Percentiles rank a stretch among this genome's conserved stretches.
phyloP scores from a whole-genome alignment of 2,329 filamentous ascomycete genomes.

The Tolypocladium inflatum region DNA sequence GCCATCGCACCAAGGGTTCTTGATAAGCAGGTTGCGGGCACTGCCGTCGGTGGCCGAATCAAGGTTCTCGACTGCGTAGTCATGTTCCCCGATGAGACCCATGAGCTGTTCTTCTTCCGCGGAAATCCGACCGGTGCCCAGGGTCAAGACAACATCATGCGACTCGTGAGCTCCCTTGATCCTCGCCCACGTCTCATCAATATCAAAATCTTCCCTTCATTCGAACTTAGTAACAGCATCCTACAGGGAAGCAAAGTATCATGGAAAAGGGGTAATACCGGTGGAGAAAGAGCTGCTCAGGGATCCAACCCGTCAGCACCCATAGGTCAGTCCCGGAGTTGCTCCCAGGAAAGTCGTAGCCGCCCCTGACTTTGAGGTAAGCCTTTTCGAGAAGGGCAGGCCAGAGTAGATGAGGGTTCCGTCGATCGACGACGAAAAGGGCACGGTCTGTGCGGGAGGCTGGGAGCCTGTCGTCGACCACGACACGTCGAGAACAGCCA shows the following conservation, averaged over 20 bases:
- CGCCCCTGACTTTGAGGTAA: conserved; percentile 88
- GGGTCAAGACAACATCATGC: conserved; percentile 76
- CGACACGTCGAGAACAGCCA: conserved; percentile 77
- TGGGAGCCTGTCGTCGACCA: conserved; percentile 83
- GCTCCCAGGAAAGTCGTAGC: conserved; percentile 95
- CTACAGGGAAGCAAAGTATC: not conserved
- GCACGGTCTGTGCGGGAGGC: conserved; percentile 63
- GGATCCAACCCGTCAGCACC: conserved; percentile 91
- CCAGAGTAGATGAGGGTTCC: conserved; percentile 76
- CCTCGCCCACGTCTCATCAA: conserved; percentile 67
- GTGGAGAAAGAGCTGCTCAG: conserved; percentile 88
- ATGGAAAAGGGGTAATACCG: conserved; percentile 30
- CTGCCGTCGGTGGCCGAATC: conserved; percentile 45
- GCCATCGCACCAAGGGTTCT: conserved; percentile 92
- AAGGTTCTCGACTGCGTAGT: conserved; percentile 84
- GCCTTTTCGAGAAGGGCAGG: conserved; percentile 92
- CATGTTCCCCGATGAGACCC: conserved; percentile 81
- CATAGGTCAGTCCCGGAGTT: conserved; percentile 94
- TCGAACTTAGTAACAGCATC: not conserved
- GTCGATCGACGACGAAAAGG: conserved; percentile 79
- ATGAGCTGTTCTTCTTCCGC: conserved; percentile 67
- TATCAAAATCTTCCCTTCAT: conserved; percentile 63
- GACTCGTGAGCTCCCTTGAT: conserved; percentile 65
- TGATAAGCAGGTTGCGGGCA: conserved; percentile 63
- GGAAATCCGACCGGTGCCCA: conserved; percentile 80